Base-by-base conservation (phyloP, 2,329 filamentous ascomycete genomes). In the Colletotrichum musicola region DNA sequence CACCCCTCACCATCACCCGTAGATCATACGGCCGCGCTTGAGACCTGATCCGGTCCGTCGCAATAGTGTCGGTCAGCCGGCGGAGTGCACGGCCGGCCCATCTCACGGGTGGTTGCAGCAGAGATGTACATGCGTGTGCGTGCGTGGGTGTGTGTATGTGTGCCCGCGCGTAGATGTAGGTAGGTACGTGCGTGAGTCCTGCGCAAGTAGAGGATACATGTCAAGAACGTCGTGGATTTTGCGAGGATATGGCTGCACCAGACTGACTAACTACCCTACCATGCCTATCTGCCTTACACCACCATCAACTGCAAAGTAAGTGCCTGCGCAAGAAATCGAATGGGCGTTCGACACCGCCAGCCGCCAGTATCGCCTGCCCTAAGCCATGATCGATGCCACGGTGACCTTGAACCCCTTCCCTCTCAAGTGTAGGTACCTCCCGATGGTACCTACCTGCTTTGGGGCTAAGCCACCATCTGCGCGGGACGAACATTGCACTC, bases 301-400 rank as follows among this genome's bases (percentile, higher is more conserved):
- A 22, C 46, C 46, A 18, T 49, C 46, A 13, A 20, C 46, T 20
- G 7, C 3, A 18, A 18, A 46, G 18, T 5, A 35, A 13, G 13
- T 58, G 14, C 54, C 18, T 59, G 55, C 55, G 50, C n/a, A n/a
- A n/a, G 30, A 7, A 10, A 35, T 16, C 30, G 42, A 47, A 44
- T 46, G 49, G 49, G 62, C 55, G 62, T 59, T 60, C 47, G 64
- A 59, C 54, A 30, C 55, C 40, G 61, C 49, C 64, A 58, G 40
- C 61, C 61, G 55, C 65, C 53, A 35, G 27, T 53, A 30, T 53
- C 53, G 44, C 59, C 54, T 64, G 61, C 55, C 62, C 30, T 65
- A 35, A 35, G 30, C 30, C 30, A 50, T 46, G 54, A 18, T 54
- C 49, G 49, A 55, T 89, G 54, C 40, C 65, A 42, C 61, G 42